phyloP scores from a whole-genome alignment of 2,329 filamentous ascomycete species.

The Aureobasidium sp. region DNA sequence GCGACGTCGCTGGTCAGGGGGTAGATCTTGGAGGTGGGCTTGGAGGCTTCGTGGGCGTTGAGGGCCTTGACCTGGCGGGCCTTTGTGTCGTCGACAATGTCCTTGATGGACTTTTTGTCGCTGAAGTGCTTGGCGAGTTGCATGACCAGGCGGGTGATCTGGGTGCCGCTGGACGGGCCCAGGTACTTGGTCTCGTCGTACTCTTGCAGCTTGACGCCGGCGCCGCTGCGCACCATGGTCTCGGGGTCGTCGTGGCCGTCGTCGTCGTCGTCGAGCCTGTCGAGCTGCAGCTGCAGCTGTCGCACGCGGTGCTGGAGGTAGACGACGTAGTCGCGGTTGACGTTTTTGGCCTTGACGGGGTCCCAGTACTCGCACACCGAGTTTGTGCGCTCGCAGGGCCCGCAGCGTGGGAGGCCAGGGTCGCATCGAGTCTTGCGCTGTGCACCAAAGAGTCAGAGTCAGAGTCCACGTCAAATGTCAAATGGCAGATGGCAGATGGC shows the following conservation, averaged over 20 bases:
- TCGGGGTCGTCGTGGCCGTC: constrained; percentile 67
- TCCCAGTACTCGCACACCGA: constrained; percentile 94
- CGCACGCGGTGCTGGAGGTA: constrained; percentile 82
- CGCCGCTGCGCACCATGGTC: constrained; percentile 78
- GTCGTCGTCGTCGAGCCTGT: constrained; percentile 70
- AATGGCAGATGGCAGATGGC: too few species aligned
- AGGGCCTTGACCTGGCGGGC: constrained; percentile 62
- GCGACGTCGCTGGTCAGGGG: constrained; percentile 82
- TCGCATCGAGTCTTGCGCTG: constrained; percentile 96
- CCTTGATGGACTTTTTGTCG: constrained; percentile 82
- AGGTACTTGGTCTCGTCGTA: constrained; percentile 85
- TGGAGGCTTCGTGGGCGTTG: constrained; percentile 56
- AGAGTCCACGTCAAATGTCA: too few species aligned
- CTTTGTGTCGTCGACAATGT: constrained; percentile 74
- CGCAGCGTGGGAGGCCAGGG: constrained; percentile 81
- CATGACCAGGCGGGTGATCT: constrained; percentile 91
- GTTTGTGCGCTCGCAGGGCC: constrained; percentile 86
- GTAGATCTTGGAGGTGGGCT: constrained; percentile 72
- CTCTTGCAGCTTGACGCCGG: constrained; percentile 70
- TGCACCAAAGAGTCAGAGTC: too few species aligned
- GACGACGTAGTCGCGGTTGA: constrained; percentile 87
- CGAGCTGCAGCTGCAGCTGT: constrained; percentile 72
- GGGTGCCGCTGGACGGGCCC: constrained; percentile 89
- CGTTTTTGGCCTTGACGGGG: constrained; percentile 74
- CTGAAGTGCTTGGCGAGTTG: constrained; percentile 93